Evolutionary conservation across 2,329 filamentous ascomycete species (phyloP).

Genomic region (Pseudogymnoascus sp.): DNA sequence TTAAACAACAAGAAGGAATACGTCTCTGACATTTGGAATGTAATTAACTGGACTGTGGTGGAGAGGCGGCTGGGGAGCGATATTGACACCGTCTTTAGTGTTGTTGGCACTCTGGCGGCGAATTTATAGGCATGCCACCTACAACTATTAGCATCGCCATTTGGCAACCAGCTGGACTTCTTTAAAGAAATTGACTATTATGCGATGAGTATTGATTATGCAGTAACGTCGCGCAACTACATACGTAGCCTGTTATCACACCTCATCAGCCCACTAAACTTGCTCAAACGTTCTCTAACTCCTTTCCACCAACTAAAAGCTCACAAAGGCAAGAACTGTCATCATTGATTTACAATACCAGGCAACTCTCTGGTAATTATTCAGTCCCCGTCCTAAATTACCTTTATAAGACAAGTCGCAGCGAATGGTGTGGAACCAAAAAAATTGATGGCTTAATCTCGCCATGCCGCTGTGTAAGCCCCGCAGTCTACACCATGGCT

Average conservation of each 20-base stretch:
- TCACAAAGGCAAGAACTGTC: background rate
- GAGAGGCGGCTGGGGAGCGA: slow-evolving; percentile 54
- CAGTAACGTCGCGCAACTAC: too few species aligned
- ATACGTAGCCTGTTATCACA: background rate
- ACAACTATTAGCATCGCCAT: background rate
- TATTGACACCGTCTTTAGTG: slow-evolving; percentile 32
- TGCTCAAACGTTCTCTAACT: background rate
- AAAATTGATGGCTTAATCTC: background rate
- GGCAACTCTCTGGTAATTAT: background rate
- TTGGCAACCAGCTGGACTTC: background rate
- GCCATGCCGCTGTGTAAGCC: background rate
- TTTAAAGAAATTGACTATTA: background rate
- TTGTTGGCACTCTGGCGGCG: slow-evolving; percentile 3
- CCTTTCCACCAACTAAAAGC: background rate
- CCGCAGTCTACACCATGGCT: background rate
- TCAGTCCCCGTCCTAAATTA: background rate
- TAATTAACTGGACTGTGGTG: slow-evolving; percentile 70
- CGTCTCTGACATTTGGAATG: slow-evolving; percentile 69
- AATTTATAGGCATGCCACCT: background rate
- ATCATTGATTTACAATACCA: background rate
- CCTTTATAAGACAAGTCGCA: background rate
- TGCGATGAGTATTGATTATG: background rate
- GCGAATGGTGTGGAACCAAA: background rate
- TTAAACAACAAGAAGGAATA: slow-evolving; percentile 71
- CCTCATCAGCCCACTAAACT: background rate